Evolutionary conservation across 495 filamentous ascomycete genomes (phyloP), one percentile per base, ranked within the genome.

Genomic region (Aspergillus sclerotioniger): DNA sequence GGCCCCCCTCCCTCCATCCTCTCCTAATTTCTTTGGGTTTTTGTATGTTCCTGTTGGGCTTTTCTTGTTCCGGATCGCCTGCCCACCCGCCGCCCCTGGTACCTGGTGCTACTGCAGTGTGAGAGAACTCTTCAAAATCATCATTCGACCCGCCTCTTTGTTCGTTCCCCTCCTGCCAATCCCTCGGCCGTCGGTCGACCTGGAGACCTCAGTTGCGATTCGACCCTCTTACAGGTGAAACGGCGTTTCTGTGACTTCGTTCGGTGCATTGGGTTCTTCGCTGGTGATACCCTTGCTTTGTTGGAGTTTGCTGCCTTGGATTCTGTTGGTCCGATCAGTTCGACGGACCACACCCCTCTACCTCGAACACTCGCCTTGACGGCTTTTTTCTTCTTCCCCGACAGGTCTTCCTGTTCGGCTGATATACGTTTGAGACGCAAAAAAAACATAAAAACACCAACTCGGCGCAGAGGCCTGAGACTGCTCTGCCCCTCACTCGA

Each of bases 211-310:
- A 66, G 66, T 65, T 53, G 62, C 67, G 53, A 59, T 47, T 52
- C 62, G 59, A 61, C 57, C 59, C 61, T 53, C 63, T 53, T 66
- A 69, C 58, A 67, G 61, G 64, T 70, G 60, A 68, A 67, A 62
- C 63, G 66, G 70, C 67, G 71, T 73, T 74, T 69, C 69, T 61
- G 64, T 67, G 70, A 72, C 67, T 65, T 51, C 33, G 39, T 66
- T 68, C 62, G 61, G 67, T 67, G 64, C 67, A 74, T 71, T 75
- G 70, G 67, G 65, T 67, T 63, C 64, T 67, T 67, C 61, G 59
- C 61, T 64, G 61, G 59, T 75, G 67, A 77, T 77, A 77, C 75
- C 75, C 72, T 65, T 67, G 67, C 61, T 67, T 75, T 66, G 54
- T 67, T 65, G 63, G 61, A 65, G 60, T 74, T 74, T 56, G 25